These are phyloP conservation scores for Trypanosoma rangeli DNA, from an alignment of 208 protist genomes.

Conservation along the genomic window DNA sequence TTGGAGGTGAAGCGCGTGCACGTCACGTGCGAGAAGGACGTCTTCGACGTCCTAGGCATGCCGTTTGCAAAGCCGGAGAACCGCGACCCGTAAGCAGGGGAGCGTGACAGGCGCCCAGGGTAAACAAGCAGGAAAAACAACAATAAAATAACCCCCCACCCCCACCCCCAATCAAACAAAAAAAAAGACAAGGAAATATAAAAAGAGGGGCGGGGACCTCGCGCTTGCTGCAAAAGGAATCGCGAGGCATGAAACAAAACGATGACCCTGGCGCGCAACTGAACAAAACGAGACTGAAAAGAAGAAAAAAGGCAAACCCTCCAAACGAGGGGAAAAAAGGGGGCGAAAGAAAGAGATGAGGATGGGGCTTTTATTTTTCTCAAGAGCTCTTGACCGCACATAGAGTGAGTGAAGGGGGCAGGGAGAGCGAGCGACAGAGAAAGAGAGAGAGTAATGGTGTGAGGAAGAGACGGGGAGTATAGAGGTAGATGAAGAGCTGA, in stretches of 20 bases:
- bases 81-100: conserved; percentile 66
- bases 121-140: neutral
- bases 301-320: neutral
- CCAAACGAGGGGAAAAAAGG: neutral
- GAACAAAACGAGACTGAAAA: neutral
- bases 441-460: neutral
- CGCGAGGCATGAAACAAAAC: neutral
- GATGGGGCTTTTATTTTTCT: neutral
- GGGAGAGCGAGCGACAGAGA: neutral
- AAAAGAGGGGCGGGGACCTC: neutral
- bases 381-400: neutral
- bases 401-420: neutral
- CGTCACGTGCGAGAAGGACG: conserved; percentile 78
- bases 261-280: neutral
- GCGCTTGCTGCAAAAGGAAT: no score
- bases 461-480: neutral
- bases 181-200: conserved; percentile 20
- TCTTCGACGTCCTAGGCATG: conserved; percentile 88
- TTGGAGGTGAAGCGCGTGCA: conserved; percentile 81
- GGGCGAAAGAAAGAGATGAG: neutral
- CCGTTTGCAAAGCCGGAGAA: conserved; percentile 86
- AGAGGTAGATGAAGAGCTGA: no score
- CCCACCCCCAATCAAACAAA: neutral
- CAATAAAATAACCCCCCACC: neutral
- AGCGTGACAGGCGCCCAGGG: neutral